Conservation (phyloP, 2,329 filamentous ascomycete genomes). For the Neopestalotiopsis sp. region DNA sequence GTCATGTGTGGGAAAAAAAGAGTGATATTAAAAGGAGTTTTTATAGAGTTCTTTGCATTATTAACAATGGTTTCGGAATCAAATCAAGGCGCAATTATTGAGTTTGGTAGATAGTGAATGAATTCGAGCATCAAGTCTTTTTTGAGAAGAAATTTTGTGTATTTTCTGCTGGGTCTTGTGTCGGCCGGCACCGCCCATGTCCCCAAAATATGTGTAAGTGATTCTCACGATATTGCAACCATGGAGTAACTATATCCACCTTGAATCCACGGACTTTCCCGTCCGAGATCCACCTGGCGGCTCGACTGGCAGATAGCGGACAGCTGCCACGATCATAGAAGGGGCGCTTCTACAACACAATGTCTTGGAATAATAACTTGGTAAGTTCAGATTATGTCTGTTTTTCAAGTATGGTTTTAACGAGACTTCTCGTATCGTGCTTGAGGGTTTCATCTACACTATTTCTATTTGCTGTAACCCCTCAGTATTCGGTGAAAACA, state of each 20-base stretch:
- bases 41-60: background rate
- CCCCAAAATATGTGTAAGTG: background rate
- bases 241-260: background rate
- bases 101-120: background rate
- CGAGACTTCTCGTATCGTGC: too few species aligned
- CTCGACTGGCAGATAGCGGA: background rate
- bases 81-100: background rate
- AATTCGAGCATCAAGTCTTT: background rate
- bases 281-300: background rate
- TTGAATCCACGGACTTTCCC: background rate
- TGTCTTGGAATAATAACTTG: too few species aligned
- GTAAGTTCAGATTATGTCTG: too few species aligned
- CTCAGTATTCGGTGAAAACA: too few species aligned
- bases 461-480: too few species aligned
- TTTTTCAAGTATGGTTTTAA: too few species aligned
- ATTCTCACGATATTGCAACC: conserved; percentile 1
- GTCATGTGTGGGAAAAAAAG: background rate
- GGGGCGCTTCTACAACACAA: too few species aligned
- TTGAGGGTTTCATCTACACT: too few species aligned
- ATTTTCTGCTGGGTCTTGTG: background rate
- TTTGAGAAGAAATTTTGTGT: background rate
- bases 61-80: background rate
- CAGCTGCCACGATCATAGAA: background rate
- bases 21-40: background rate
- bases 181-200: background rate